Percentiles rank a stretch among this genome's conserved stretches.
These are phyloP conservation scores for Moesziomyces parantarcticus DNA, from an alignment of 1,284 basidiomycete species.

Conservation along the genomic window DNA sequence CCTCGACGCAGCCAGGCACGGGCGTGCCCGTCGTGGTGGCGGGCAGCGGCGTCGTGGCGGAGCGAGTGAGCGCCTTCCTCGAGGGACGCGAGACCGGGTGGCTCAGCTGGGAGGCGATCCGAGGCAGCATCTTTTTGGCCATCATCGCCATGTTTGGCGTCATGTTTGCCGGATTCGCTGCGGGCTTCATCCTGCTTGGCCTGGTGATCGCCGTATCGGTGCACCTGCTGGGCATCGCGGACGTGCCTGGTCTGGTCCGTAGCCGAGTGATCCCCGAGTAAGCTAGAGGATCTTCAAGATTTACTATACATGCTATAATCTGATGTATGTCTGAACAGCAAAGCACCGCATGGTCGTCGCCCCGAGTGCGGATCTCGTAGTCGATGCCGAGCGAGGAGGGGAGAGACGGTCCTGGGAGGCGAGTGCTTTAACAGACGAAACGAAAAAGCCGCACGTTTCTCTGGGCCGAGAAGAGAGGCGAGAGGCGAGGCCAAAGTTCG, in stretches of 20 bases:
- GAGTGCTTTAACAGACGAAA: neutral
- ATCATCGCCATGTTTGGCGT: conserved; percentile 15
- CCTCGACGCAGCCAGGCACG: conserved; percentile 68
- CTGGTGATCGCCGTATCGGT: conserved; percentile 30
- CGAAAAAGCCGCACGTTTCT: neutral
- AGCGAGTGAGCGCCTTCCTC: conserved; percentile 43
- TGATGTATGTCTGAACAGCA: neutral
- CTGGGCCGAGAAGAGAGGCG: neutral
- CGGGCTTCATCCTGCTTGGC: conserved; percentile 26
- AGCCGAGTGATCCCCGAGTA: conserved; percentile 40
- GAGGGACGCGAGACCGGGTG: conserved; percentile 32
- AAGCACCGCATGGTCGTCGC: too few species aligned
- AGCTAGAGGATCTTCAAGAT: neutral
- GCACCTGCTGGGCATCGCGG: conserved; percentile 37
- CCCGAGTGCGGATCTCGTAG: too few species aligned
- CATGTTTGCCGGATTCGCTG: conserved; percentile 31
- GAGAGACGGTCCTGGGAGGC: too few species aligned
- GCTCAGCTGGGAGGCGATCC: conserved; percentile 38
- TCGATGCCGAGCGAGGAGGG: too few species aligned
- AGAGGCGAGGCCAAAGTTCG: too few species aligned
- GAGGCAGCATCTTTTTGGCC: conserved; percentile 36
- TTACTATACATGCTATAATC: neutral
- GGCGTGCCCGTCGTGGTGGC: conserved; percentile 64
- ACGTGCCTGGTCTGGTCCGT: conserved; percentile 38
- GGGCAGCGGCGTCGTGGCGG: conserved; percentile 55